A percentile compares a stretch with the other conserved stretches of the same genome.
Conservation (phyloP, 352 stramenopile genomes). For the Phytophthora tubulina region DNA sequence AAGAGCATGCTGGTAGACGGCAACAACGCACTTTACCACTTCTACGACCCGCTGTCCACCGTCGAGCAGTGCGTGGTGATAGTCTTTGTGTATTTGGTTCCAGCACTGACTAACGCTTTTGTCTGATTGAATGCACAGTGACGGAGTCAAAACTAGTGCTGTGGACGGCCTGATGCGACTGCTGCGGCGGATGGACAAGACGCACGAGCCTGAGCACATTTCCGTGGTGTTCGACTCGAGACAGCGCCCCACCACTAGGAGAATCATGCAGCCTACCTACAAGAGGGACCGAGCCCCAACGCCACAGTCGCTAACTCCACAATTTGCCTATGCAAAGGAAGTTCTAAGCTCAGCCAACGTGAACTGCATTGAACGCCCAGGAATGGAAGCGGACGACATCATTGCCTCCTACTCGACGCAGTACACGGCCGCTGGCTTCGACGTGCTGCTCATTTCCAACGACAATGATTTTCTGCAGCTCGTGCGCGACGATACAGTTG, state of each 20-base stretch:
- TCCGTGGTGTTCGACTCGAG: constrained; percentile 72
- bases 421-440: constrained; percentile 49
- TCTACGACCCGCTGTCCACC: constrained; percentile 55
- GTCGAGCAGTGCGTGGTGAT: constrained; percentile 43
- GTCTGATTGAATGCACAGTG: constrained; percentile 20
- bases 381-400: constrained; percentile 74
- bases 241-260: constrained; percentile 50
- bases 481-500: constrained; percentile 33
- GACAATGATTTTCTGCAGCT: constrained; percentile 82
- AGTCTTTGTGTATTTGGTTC: neutral
- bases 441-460: constrained; percentile 75
- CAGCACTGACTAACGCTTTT: constrained; percentile 2
- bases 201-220: constrained; percentile 57
- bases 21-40: constrained; percentile 75
- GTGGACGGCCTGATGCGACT: constrained; percentile 56
- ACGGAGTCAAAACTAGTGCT: constrained; percentile 51
- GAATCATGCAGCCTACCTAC: constrained; percentile 64
- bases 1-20: constrained; percentile 70
- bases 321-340: constrained; percentile 54
- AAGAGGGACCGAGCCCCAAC: constrained; percentile 56
- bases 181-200: constrained; percentile 59
- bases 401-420: constrained; percentile 70
- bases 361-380: constrained; percentile 61
- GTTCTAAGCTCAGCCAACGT: constrained; percentile 42
- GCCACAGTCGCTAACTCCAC: constrained; percentile 44